Evolutionary conservation across 2,329 filamentous ascomycete species (phyloP).

Genomic region (Cytospora chrysosperma): DNA sequence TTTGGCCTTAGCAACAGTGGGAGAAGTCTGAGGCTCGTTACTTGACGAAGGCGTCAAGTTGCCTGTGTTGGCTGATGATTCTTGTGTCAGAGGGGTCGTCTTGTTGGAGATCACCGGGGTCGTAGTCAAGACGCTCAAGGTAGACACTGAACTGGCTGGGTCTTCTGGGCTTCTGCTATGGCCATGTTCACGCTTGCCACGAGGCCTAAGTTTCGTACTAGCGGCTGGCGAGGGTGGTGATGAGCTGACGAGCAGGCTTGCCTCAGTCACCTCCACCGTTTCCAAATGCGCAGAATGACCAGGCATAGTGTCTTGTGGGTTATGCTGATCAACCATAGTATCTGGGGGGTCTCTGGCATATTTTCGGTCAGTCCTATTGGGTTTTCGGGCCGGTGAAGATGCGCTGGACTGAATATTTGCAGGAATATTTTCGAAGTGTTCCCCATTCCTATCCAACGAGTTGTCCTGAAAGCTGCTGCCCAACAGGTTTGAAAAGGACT

Average conservation of each 20-base stretch:
- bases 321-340: not conserved
- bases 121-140: constrained; percentile 40
- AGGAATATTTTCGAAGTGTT: not conserved
- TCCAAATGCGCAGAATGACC: not conserved
- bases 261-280: not conserved
- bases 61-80: constrained; percentile 31
- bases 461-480: not conserved
- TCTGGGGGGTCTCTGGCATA: not conserved
- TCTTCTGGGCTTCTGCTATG: not conserved
- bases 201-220: constrained; percentile 14
- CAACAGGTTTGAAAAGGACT: not conserved
- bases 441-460: not conserved
- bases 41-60: constrained; percentile 9
- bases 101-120: constrained; percentile 41
- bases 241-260: not conserved
- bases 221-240: constrained; percentile 17
- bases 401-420: not conserved
- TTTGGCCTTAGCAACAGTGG: constrained; percentile 33
- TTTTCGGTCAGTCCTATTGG: not conserved
- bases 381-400: not conserved
- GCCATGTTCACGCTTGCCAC: constrained; percentile 3
- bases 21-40: constrained; percentile 31
- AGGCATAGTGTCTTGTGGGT: not conserved
- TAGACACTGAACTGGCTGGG: constrained; percentile 35
- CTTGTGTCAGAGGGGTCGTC: constrained; percentile 38